Evolutionary conservation across 805 yeast species (phyloP).

Genomic region (Brettanomyces bruxellensis): DNA sequence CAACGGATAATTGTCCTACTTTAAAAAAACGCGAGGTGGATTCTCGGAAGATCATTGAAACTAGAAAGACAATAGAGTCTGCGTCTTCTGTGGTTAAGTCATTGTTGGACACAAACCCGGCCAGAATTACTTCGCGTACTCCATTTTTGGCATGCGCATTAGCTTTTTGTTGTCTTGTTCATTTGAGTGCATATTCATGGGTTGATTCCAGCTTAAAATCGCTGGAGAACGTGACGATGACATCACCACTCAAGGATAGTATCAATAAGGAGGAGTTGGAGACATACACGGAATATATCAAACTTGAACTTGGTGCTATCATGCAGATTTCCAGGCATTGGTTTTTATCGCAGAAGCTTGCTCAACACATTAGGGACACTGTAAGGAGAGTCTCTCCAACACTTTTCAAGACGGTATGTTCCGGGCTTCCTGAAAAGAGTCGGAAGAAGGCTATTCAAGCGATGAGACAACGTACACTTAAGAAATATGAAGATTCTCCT

Average conservation of each 20-base stretch:
- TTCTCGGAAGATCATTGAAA: conserved; percentile 39
- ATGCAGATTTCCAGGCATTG: conserved; percentile 43
- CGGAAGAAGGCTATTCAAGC: not conserved
- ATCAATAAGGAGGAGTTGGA: conserved; percentile 30
- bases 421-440: conserved; percentile 18
- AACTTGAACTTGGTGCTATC: conserved; percentile 39
- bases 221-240: conserved; percentile 6
- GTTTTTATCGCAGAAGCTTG: conserved; percentile 38
- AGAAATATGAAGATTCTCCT: not conserved
- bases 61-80: conserved; percentile 45
- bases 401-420: conserved; percentile 28
- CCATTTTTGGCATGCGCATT: conserved; percentile 45
- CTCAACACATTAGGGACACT: conserved; percentile 38
- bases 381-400: conserved; percentile 33
- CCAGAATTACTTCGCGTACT: conserved; percentile 34
- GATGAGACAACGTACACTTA: not conserved
- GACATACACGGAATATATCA: conserved; percentile 38
- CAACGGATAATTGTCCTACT: conserved; percentile 23
- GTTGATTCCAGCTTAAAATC: conserved; percentile 29
- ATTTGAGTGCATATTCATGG: conserved; percentile 46
- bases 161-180: conserved; percentile 44
- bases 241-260: conserved; percentile 15
- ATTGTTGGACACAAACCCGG: conserved; percentile 38
- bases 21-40: conserved; percentile 27
- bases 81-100: conserved; percentile 40